A percentile compares a stretch with the other conserved stretches of the same genome.
Conservation (phyloP, 768 basidiomycete species). For the Leccinum olivaceopallidum region DNA sequence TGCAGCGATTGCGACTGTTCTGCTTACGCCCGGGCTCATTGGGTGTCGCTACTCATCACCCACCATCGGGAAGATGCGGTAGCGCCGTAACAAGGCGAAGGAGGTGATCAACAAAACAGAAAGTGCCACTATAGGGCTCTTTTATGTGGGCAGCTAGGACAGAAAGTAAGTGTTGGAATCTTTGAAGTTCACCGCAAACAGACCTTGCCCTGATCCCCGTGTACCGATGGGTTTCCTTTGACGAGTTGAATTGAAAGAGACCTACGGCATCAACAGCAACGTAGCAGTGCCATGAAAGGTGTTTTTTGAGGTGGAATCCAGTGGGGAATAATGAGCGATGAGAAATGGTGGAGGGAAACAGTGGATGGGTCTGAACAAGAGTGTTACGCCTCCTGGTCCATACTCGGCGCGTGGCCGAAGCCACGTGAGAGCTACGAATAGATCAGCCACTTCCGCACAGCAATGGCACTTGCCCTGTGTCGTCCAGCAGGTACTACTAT, state of each 20-base stretch:
- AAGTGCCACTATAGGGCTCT: not conserved
- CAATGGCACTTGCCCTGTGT: not conserved
- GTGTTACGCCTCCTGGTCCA: conserved; percentile 32
- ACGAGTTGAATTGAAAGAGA: not conserved
- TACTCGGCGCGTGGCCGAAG: conserved; percentile 31
- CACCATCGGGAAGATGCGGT: conserved; percentile 24
- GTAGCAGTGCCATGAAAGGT: not conserved
- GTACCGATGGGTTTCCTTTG: not conserved
- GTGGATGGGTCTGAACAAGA: conserved; percentile 36
- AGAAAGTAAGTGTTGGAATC: conserved; percentile 11
- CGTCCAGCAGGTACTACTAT: not conserved
- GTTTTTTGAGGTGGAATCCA: conserved; percentile 15
- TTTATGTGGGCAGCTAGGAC: conserved; percentile 1
- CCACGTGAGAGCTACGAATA: conserved; percentile 32
- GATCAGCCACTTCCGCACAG: conserved; percentile 20
- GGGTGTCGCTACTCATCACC: conserved; percentile 17
- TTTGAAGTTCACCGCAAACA: conserved; percentile 9
- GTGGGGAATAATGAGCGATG: conserved; percentile 26
- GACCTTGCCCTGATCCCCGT: conserved; percentile 31
- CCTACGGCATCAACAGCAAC: not conserved
- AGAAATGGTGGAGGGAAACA: conserved; percentile 29
- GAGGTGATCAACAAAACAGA: conserved; percentile 1
- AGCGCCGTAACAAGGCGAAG: not conserved
- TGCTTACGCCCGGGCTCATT: conserved; percentile 6
- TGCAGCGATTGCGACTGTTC: conserved; percentile 8